Conservation (phyloP, 1,284 basidiomycete genomes). For the Cerioporus squamosus region DNA sequence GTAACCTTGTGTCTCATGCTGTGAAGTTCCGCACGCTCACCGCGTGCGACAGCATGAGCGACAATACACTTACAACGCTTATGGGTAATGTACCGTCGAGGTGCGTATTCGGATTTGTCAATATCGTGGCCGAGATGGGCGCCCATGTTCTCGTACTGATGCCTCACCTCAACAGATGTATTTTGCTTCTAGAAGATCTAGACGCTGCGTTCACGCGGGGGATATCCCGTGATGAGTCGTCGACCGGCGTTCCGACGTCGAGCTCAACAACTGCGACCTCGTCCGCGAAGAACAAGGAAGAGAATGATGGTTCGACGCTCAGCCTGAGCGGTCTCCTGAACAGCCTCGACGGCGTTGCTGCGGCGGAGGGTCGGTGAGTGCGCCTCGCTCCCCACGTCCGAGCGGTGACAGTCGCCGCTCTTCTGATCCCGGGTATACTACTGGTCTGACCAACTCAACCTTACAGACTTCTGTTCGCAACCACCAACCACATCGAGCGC, state of each 20-base stretch:
- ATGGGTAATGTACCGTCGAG: conserved; percentile 85
- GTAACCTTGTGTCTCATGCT: background rate
- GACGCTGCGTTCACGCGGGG: conserved; percentile 86
- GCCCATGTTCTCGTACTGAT: conserved; percentile 7
- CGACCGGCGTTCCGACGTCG: conserved; percentile 69
- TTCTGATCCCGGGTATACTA: conserved; percentile 1
- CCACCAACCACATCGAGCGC: conserved; percentile 86
- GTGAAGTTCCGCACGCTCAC: conserved; percentile 11
- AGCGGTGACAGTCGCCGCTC: too few relatives aligned
- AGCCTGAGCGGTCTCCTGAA: conserved; percentile 83
- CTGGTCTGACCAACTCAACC: background rate
- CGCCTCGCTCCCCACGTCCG: background rate
- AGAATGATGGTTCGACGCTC: conserved; percentile 76
- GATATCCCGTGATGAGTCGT: conserved; percentile 76
- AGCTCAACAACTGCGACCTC: conserved; percentile 43
- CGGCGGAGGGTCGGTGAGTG: conserved; percentile 79
- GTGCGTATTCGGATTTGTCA: conserved; percentile 39
- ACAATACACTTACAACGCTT: conserved; percentile 80
- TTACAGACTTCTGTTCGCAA: conserved; percentile 74
- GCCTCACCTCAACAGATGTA: conserved; percentile 59
- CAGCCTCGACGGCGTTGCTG: conserved; percentile 86
- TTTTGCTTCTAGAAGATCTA: conserved; percentile 86
- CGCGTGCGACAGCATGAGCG: conserved; percentile 69
- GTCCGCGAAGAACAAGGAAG: conserved; percentile 44
- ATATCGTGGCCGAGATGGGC: conserved; percentile 13